phyloP scores from a whole-genome alignment of 441 rosid species.

The Euphorbia celastroides region DNA sequence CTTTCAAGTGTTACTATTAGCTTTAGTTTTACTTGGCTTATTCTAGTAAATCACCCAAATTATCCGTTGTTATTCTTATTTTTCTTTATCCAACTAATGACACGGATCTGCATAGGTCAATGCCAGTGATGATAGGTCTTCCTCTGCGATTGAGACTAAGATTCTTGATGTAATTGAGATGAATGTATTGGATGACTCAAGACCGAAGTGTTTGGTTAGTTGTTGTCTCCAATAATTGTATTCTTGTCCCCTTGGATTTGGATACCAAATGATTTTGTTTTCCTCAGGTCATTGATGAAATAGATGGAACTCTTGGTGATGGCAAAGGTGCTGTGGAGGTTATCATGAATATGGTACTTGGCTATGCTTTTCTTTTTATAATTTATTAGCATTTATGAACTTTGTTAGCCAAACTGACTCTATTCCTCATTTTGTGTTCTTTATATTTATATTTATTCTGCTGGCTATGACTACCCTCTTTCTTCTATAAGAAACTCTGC shows the following conservation, averaged over 20 bases:
- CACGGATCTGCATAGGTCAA: constrained; percentile 54
- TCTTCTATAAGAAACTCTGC: neutral
- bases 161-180: constrained; percentile 97
- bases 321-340: constrained; percentile 98
- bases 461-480: neutral
- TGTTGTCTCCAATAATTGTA: constrained; percentile 14
- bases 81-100: constrained; percentile 15
- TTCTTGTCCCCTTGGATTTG: constrained; percentile 10
- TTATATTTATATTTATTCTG: neutral
- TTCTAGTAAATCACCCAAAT: neutral
- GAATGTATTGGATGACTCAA: constrained; percentile 86
- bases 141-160: constrained; percentile 78
- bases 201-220: constrained; percentile 93
- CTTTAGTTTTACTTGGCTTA: neutral
- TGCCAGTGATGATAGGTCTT: constrained; percentile 96
- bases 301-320: constrained; percentile 97
- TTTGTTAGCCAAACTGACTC: neutral
- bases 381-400: constrained; percentile 14
- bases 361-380: constrained; percentile 17
- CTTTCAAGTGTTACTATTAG: neutral
- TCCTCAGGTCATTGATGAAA: constrained; percentile 94
- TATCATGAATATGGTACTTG: constrained; percentile 81
- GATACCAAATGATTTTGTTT: constrained; percentile 18
- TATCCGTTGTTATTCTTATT: constrained; percentile 7
- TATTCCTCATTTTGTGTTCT: neutral